Percentiles rank a stretch among this genome's conserved stretches.
Evolutionary conservation across 345 rosid species (phyloP).

Genomic region (Mercurialis annua): DNA sequence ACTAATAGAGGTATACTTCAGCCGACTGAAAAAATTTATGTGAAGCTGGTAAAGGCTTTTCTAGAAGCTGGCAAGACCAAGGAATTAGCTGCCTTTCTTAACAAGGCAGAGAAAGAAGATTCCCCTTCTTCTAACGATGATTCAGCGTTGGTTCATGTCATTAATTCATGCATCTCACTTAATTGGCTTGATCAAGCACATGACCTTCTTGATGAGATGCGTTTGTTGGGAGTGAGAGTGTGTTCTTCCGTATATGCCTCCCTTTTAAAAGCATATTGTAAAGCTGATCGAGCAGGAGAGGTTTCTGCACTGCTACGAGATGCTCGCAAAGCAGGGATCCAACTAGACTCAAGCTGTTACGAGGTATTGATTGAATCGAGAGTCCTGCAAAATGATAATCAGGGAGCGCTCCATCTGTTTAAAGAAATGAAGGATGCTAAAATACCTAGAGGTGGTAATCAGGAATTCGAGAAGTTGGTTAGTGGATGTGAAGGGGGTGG

Average conservation of each 20-base stretch:
- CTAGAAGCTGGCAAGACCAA: conserved; percentile 68
- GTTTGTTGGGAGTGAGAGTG: conserved; percentile 63
- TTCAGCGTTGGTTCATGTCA: conserved; percentile 58
- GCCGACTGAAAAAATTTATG: conserved; percentile 67
- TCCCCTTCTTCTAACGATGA: conserved; percentile 64
- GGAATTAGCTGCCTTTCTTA: conserved; percentile 69
- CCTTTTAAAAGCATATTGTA: conserved; percentile 72
- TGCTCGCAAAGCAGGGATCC: conserved; percentile 86
- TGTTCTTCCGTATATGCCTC: conserved; percentile 66
- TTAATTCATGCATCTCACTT: conserved; percentile 71
- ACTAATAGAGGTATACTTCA: conserved; percentile 72
- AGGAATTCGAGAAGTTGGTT: conserved; percentile 60
- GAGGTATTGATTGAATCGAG: conserved; percentile 59
- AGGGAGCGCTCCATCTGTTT: conserved; percentile 68
- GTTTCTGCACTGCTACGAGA: conserved; percentile 66
- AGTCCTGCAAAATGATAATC: conserved; percentile 62
- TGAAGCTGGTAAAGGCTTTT: conserved; percentile 74
- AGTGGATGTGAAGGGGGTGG: conserved; percentile 57
- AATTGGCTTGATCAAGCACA: conserved; percentile 92
- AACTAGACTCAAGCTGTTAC: conserved; percentile 77
- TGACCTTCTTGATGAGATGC: conserved; percentile 92
- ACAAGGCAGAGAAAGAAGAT: conserved; percentile 70
- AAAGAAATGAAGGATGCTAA: conserved; percentile 77
- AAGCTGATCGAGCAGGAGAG: conserved; percentile 57
- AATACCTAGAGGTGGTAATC: conserved; percentile 52